These are phyloP conservation scores for Globisporangium okanoganense DNA, from an alignment of 352 stramenopile species.

Conservation along the genomic window DNA sequence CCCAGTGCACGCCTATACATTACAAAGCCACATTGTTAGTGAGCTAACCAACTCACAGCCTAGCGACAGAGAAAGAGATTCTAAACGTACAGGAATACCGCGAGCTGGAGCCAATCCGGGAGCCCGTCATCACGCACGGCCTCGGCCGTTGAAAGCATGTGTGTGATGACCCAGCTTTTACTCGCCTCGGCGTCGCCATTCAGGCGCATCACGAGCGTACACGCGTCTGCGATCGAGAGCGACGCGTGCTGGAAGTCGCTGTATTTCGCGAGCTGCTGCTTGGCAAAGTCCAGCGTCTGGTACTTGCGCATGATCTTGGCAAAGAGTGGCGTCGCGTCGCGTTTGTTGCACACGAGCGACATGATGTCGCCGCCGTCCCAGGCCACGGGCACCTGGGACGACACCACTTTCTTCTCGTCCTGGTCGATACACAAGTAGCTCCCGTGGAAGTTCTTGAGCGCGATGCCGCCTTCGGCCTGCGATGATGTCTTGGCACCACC, in stretches of 20 bases:
- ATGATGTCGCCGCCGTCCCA: constrained; percentile 74
- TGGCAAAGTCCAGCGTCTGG: constrained; percentile 55
- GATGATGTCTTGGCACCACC: neutral
- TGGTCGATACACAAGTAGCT: constrained; percentile 73
- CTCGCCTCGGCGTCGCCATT: constrained; percentile 43
- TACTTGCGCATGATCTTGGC: constrained; percentile 75
- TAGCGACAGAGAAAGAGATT: neutral
- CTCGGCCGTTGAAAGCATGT: constrained; percentile 65
- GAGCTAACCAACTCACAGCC: neutral
- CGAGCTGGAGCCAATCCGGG: constrained; percentile 79
- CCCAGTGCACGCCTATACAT: constrained; percentile 63
- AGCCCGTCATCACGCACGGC: constrained; percentile 62
- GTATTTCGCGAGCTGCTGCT: constrained; percentile 42
- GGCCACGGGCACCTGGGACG: constrained; percentile 44
- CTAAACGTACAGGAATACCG: constrained; percentile 65
- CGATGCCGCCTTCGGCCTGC: constrained; percentile 33
- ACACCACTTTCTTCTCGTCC: constrained; percentile 31
- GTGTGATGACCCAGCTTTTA: constrained; percentile 61
- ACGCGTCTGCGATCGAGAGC: constrained; percentile 59
- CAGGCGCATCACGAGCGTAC: constrained; percentile 51
- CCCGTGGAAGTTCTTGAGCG: constrained; percentile 74
- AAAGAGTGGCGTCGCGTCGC: constrained; percentile 40
- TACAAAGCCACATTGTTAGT: neutral
- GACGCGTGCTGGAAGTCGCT: constrained; percentile 42
- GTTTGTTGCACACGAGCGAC: constrained; percentile 74